phyloP scores from a whole-genome alignment of 2,329 filamentous ascomycete genomes.

The Bipolaris cookei region DNA sequence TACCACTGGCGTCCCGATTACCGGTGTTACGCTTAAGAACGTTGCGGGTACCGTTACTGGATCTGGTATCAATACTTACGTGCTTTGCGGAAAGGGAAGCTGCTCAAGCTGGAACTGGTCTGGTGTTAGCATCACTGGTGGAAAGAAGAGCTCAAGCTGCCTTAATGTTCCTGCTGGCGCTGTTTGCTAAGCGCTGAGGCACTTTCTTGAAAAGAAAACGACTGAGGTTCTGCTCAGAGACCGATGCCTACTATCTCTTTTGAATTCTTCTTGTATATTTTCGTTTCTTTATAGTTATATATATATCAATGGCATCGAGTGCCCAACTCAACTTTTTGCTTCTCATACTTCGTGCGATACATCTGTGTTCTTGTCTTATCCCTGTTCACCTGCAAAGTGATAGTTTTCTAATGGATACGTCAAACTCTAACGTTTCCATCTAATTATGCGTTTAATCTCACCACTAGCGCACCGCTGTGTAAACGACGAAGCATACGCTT shows the following conservation, averaged over 20 bases:
- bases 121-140: slow-evolving; percentile 50
- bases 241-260: too few species aligned
- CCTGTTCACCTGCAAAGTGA: too few species aligned
- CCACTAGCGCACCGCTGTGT: too few species aligned
- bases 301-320: background rate
- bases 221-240: too few species aligned
- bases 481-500: too few species aligned
- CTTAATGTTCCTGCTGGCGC: background rate
- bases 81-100: slow-evolving; percentile 62
- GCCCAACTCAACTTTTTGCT: background rate
- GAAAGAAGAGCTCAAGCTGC: slow-evolving; percentile 21
- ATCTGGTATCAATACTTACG: slow-evolving; percentile 54
- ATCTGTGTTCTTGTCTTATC: background rate
- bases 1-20: slow-evolving; percentile 57
- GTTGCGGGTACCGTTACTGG: slow-evolving; percentile 50
- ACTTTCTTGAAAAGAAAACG: too few species aligned
- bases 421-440: too few species aligned
- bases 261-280: background rate
- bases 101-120: slow-evolving; percentile 64
- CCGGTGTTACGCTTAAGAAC: slow-evolving; percentile 50
- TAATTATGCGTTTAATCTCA: too few species aligned
- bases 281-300: too few species aligned
- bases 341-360: background rate
- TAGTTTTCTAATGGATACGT: too few species aligned
- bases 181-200: background rate